Base-by-base conservation (phyloP, 768 basidiomycete species). In the Tephrocybe sp. region DNA sequence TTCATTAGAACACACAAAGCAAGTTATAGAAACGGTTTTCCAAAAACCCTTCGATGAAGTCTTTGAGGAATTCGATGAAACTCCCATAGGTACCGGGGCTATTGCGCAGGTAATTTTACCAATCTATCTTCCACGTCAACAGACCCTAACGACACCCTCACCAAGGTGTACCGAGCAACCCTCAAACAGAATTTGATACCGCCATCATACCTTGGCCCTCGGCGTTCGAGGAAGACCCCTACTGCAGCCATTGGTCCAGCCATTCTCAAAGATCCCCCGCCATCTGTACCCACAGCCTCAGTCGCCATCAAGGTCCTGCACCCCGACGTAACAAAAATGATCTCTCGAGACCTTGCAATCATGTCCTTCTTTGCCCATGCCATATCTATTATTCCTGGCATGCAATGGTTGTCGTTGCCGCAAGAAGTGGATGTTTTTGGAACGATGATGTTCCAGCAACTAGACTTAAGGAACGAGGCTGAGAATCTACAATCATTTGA, bases 221-320 rank as follows among this genome's bases (percentile, higher is more conserved):
- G 86, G 50, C 82, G 84, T 40, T 72, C 74, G 16, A 67, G 69
- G 38, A 81, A 74, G 52, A 70, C 70, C 3, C 65, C 78, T 1
- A 72, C 76, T 13, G 72, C 76, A 41, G 66, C 74, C 22, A 58
- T 79, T 38, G 71, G 65, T 13, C 77, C 78, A 11, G 76, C 76
- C 41, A 76, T 90, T 38, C 71, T 84, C 15, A 75, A 83, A 46
- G 77, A 83, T 49, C 84, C 86, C 11, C 81, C 79, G 3, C 83
- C 86, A 0, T 82, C 79, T 2, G 83, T 87, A 15, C 94, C 93
- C 10, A 85, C 87, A 0, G 84, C 91, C 16, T 79, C 88, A 1
- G 94, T 98, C 25, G 97, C 97, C 12, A 87, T 99, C 70, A 99
- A 99, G 69, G 79, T 99, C 18, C 82, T 97, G 19, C 97, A 99